Conservation (phyloP, 2,329 filamentous ascomycete species). For the Aspergillus tanneri region DNA sequence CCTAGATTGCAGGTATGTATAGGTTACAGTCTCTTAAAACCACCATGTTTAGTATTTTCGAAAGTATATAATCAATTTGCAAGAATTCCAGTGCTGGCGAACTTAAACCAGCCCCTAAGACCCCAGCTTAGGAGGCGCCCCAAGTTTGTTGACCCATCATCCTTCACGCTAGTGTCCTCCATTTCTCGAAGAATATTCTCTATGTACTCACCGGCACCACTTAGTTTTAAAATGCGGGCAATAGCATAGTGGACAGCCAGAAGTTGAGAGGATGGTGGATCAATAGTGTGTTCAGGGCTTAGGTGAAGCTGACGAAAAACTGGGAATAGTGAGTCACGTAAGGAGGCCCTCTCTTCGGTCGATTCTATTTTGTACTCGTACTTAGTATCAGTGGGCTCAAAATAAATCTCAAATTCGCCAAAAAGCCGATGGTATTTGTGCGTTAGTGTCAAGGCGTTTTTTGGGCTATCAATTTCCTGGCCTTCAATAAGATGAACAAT, state of each 20-base stretch:
- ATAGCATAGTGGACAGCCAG: constrained; percentile 30
- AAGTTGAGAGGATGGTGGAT: constrained; percentile 30
- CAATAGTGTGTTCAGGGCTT: constrained; percentile 31
- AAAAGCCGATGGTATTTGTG: constrained; percentile 18
- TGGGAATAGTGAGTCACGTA: constrained; percentile 21
- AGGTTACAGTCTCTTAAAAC: no score
- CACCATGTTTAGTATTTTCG: no score
- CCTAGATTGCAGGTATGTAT: no score
- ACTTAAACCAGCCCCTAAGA: not conserved
- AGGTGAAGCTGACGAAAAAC: constrained; percentile 24
- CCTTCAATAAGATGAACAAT: constrained; percentile 16
- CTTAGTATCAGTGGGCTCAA: constrained; percentile 14
- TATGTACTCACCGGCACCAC: constrained; percentile 24
- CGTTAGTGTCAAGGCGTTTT: constrained; percentile 22
- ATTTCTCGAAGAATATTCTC: constrained; percentile 25
- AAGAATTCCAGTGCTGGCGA: no score
- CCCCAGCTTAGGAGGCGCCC: not conserved
- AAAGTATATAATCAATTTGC: no score
- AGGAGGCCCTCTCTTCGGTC: constrained; percentile 15
- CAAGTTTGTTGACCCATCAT: constrained; percentile 13
- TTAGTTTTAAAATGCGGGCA: constrained; percentile 28
- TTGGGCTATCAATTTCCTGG: constrained; percentile 20
- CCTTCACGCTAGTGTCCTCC: constrained; percentile 17
- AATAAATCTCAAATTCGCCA: constrained; percentile 23
- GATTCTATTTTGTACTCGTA: constrained; percentile 24